These are phyloP conservation scores for Phytophthora europaea DNA, from an alignment of 352 stramenopile species.

Conservation along the genomic window DNA sequence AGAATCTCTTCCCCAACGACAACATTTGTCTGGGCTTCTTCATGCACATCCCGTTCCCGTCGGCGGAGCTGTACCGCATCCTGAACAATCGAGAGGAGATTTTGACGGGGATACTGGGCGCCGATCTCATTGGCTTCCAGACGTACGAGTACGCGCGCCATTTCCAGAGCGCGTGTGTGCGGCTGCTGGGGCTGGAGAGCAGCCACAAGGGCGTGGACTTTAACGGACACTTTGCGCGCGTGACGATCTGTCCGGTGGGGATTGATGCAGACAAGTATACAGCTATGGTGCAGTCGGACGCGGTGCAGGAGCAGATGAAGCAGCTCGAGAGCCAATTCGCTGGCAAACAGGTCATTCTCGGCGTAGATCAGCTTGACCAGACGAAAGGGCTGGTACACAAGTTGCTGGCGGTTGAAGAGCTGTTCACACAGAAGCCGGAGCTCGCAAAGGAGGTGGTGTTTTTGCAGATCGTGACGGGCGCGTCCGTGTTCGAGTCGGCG, in stretches of 20 bases:
- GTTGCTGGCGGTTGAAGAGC: conserved; percentile 89
- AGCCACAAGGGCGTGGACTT: conserved; percentile 91
- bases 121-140: conserved; percentile 92
- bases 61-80: conserved; percentile 91
- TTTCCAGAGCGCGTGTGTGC: conserved; percentile 89
- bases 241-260: conserved; percentile 89
- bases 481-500: conserved; percentile 63
- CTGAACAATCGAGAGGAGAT: conserved; percentile 91
- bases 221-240: conserved; percentile 89
- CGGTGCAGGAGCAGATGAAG: conserved; percentile 73
- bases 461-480: conserved; percentile 92
- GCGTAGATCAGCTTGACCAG: conserved; percentile 88
- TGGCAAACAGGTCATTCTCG: conserved; percentile 88
- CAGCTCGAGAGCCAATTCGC: conserved; percentile 75
- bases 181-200: conserved; percentile 89
- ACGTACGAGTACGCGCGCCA: conserved; percentile 92
- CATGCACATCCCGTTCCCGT: conserved; percentile 93
- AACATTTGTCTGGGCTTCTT: conserved; percentile 90
- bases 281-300: conserved; percentile 64
- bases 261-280: conserved; percentile 90
- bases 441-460: conserved; percentile 95
- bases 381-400: conserved; percentile 94
- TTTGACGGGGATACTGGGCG: conserved; percentile 87
- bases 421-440: conserved; percentile 89
- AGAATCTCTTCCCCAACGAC: conserved; percentile 92